Base-by-base conservation (phyloP, 257 asterid species). In the Echium plantagineum region DNA sequence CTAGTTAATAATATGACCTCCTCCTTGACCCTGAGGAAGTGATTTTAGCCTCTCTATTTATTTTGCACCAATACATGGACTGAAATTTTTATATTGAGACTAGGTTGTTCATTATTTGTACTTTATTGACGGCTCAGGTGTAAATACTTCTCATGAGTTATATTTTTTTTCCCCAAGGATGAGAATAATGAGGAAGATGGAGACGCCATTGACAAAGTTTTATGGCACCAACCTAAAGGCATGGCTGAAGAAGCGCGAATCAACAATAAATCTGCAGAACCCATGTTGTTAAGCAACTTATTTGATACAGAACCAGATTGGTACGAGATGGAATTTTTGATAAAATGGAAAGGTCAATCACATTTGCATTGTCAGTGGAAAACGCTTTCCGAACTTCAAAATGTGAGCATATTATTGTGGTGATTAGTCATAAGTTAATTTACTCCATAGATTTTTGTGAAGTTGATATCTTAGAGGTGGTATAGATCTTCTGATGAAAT, bases 321-420 rank as follows among this genome's bases (percentile, higher is more conserved):
- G 99, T 83, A 71, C 21, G 89, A 85, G 62, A 79, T 85, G 75
- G 99, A 89, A 69, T 93, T 86, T 72, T 63, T 93, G 63, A 93
- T 93, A 71, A 89, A 89, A 75, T 93, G 99, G 99, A 93, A 93
- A 85, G 97, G 99, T 72, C 97, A 93, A 70, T 93, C 99, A 15
- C 99, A 84, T 76, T 78, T 93, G 81, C 99, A 93, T 60, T 93
- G 99, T 76, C 94, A 86, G 61, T 93, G 99, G 99, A 93, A 93
- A 77, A 65, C 94, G 24, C 77, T 84, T 71, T 74, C 83, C 61
- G 99, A 93, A 69, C 71, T 93, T 78, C 99, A 93, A 68, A 83
- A 86, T 83, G 99, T 93, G 76, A 78, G 95, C 74, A 65, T 54
- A 61, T 69, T 66, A 28, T 63, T 55, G 19, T 57, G 32, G 48